Conservation (phyloP, 257 asterid species). For the Leptodermis oblonga region DNA sequence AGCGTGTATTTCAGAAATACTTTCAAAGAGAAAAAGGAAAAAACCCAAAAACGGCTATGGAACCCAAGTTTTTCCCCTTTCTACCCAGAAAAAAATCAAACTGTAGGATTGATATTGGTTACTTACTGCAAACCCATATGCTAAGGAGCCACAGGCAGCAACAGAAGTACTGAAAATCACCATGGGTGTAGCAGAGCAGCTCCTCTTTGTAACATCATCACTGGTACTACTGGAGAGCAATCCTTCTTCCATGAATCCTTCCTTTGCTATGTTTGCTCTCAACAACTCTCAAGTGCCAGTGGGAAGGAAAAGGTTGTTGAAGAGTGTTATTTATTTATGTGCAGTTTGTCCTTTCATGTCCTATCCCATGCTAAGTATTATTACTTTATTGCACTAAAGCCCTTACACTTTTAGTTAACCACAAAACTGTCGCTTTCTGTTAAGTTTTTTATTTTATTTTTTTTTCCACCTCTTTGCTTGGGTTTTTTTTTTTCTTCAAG, state of each 20-base stretch:
- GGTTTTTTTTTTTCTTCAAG: too few relatives aligned
- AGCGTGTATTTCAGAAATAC: background rate
- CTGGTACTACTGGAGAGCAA: background rate
- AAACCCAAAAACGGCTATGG: background rate
- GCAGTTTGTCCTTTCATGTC: too few relatives aligned
- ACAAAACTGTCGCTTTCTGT: too few relatives aligned
- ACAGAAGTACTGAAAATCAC: conserved; percentile 11
- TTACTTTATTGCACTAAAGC: too few relatives aligned
- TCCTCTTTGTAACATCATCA: background rate
- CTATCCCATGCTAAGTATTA: too few relatives aligned
- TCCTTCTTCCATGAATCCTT: conserved; percentile 12
- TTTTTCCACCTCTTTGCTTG: too few relatives aligned
- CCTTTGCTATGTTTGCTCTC: background rate
- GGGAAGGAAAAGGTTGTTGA: too few relatives aligned
- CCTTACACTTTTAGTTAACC: too few relatives aligned
- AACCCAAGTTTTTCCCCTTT: background rate
- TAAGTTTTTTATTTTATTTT: too few relatives aligned
- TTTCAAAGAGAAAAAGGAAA: background rate
- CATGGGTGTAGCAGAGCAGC: conserved; percentile 10
- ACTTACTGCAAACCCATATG: conserved; percentile 18
- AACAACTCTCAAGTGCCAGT: too few relatives aligned
- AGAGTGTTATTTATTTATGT: too few relatives aligned
- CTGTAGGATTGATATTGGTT: background rate
- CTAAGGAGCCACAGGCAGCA: conserved; percentile 17
- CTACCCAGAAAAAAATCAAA: background rate